Percentiles rank a stretch among this genome's conserved stretches.
These are phyloP conservation scores for Aphanoascus verrucosus DNA, from an alignment of 2,329 filamentous ascomycete species.

Conservation along the genomic window DNA sequence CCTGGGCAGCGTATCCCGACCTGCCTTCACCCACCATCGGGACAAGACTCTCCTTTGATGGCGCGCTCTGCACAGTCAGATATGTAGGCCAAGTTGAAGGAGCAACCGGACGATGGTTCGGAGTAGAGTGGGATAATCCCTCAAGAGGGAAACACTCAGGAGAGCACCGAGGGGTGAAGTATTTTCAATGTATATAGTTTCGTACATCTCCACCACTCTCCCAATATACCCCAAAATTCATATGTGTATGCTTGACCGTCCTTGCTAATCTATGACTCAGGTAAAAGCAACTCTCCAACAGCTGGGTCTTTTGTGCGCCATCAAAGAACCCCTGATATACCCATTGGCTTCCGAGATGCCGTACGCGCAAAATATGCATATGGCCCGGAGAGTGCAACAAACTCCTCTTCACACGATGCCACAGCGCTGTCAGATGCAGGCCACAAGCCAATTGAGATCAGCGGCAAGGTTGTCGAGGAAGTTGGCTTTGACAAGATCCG, in stretches of 20 bases:
- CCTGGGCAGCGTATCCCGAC: neutral
- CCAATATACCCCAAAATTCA: neutral
- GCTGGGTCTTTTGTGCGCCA: conserved; percentile 82
- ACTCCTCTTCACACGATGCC: neutral
- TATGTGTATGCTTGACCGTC: too few species aligned
- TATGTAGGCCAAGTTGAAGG: conserved; percentile 68
- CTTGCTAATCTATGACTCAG: conserved; percentile 33
- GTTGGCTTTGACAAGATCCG: conserved; percentile 92
- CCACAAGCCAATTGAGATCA: conserved; percentile 53
- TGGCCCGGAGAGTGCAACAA: conserved; percentile 28
- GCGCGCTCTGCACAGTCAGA: conserved; percentile 69
- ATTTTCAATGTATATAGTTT: conserved; percentile 61
- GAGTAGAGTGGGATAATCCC: conserved; percentile 92
- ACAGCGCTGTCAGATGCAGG: neutral
- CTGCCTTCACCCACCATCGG: neutral
- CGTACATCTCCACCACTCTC: neutral
- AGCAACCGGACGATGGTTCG: conserved; percentile 72
- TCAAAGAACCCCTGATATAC: conserved; percentile 55
- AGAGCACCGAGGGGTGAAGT: conserved; percentile 63
- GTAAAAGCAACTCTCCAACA: conserved; percentile 51
- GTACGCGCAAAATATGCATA: conserved; percentile 74
- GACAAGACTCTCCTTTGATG: conserved; percentile 67
- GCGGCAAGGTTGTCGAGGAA: conserved; percentile 79
- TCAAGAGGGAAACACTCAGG: conserved; percentile 83
- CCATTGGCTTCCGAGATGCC: conserved; percentile 66